Conservation (phyloP, 768 basidiomycete genomes). For the Coprinopsis cinerea region DNA sequence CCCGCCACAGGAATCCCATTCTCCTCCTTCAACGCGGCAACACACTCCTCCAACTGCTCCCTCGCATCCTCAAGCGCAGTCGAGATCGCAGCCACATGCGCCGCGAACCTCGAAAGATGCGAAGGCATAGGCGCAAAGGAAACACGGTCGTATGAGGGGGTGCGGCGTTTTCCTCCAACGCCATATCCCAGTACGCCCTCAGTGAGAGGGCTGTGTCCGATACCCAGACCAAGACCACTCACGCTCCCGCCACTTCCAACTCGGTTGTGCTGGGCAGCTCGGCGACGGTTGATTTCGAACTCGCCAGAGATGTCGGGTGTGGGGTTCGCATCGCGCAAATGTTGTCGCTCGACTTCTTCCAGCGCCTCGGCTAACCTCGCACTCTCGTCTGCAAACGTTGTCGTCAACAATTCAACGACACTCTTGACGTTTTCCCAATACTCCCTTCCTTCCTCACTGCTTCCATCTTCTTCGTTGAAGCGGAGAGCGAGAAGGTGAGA, state of each 20-base stretch:
- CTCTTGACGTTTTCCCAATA: conserved; percentile 86
- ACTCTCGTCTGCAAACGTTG: conserved; percentile 59
- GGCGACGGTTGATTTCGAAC: too few relatives aligned
- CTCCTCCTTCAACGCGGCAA: conserved; percentile 47
- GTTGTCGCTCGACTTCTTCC: conserved; percentile 50
- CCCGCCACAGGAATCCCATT: conserved; percentile 5
- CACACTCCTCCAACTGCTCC: conserved; percentile 59
- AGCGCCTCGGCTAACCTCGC: conserved; percentile 58
- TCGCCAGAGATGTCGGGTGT: conserved; percentile 24
- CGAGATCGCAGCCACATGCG: conserved; percentile 67
- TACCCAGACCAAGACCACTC: too few relatives aligned
- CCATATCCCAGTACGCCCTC: too few relatives aligned
- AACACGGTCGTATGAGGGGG: conserved; percentile 12
- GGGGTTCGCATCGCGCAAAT: conserved; percentile 44
- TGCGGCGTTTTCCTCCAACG: conserved; percentile 10
- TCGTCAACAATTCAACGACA: conserved; percentile 65
- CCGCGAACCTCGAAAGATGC: conserved; percentile 61
- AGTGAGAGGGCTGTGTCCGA: too few relatives aligned
- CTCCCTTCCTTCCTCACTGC: conserved; percentile 62
- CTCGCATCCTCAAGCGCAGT: conserved; percentile 67
- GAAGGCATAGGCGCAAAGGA: conserved; percentile 76
- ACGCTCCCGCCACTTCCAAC: too few relatives aligned
- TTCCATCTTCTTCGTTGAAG: conserved; percentile 32
- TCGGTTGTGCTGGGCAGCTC: too few relatives aligned
- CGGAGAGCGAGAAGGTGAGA: conserved; percentile 76